A percentile compares a stretch with the other conserved stretches of the same genome.
phyloP scores from a whole-genome alignment of 2,329 filamentous ascomycete species.

The Sclerotinia subarctica region DNA sequence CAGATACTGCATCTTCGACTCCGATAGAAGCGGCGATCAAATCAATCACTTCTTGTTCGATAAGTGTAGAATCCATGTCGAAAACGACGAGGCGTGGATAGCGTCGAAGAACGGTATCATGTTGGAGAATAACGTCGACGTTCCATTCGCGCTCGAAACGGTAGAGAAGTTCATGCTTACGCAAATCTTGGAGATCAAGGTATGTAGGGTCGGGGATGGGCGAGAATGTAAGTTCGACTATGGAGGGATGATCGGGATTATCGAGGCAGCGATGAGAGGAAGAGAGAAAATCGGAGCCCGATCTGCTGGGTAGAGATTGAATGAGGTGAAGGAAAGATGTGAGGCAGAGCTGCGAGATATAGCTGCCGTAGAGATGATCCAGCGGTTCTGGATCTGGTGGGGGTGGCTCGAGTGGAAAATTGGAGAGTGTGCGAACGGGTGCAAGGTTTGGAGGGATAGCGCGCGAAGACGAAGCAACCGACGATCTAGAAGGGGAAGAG shows the following conservation, averaged over 20 bases:
- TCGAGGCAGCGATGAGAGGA: constrained; percentile 66
- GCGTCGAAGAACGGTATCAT: constrained; percentile 68
- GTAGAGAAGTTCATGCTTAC: constrained; percentile 78
- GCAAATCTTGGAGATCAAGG: constrained; percentile 64
- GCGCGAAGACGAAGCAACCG: constrained; percentile 20
- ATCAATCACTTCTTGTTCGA: constrained; percentile 97
- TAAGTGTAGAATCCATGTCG: constrained; percentile 98
- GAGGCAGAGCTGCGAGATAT: constrained; percentile 60
- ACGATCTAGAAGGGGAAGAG: constrained; percentile 20
- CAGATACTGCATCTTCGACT: constrained; percentile 76
- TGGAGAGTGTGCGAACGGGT: constrained; percentile 55
- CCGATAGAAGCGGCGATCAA: constrained; percentile 83
- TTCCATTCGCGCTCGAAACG: constrained; percentile 87
- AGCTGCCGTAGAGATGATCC: constrained; percentile 63
- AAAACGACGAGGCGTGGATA: constrained; percentile 89
- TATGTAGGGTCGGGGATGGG: constrained; percentile 61
- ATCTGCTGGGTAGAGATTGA: constrained; percentile 56
- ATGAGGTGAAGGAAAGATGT: constrained; percentile 65
- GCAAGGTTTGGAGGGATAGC: constrained; percentile 45
- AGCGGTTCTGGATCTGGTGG: constrained; percentile 54
- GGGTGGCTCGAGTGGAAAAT: constrained; percentile 58
- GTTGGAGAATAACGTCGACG: constrained; percentile 76
- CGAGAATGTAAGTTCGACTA: constrained; percentile 64
- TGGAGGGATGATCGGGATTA: constrained; percentile 54
- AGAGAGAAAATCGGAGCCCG: constrained; percentile 49